Evolutionary conservation across 305 asterid genomes (phyloP), one percentile per base, ranked within the genome.

Genomic region (Fraxinus sp.): DNA sequence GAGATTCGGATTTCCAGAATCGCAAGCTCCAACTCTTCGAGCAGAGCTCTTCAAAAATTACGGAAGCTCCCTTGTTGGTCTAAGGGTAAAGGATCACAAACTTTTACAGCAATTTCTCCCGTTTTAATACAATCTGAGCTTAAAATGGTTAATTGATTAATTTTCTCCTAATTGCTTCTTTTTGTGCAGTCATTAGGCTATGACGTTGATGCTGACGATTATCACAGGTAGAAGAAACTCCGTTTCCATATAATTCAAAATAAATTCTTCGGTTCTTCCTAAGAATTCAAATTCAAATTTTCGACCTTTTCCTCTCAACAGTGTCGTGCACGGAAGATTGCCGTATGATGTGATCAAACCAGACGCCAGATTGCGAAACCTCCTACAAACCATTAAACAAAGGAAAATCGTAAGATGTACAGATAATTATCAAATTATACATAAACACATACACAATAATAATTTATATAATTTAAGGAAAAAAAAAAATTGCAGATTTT

Each of bases 61-160:
- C 46, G 98, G 98, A 76, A 95, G 98, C 88, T 90, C 98, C 68
- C 91, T 95, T 78, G 97, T 97, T 83, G 98, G 98, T 77, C 93
- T 95, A 78, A 90, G 98, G 68, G 98, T 95, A 92, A 88, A 82
- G 86, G 41, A 66, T 49, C 77, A n/a, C 66, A 26, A 78, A 0
- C 22, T n/a, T 4, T 32, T 70, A 0, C 80, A 37, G n/a, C 41
- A 0, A 6, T 0, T 82, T 36, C n/a, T 46, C 55, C 55, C 4
- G 41, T 83, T 75, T 36, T 75, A 6, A 2, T 14, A 4, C 20
- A 57, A n/a, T 57, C 68, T 7, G 26, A 6, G 26, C 3, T 18
- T 57, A 18, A 18, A 18, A 57, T 18, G 33, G 37, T 8, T 70
- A 43, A 37, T 14, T 5, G 1, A 83, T 36, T 30, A 10, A 36